Evolutionary conservation across 306 rosid species (phyloP).

Genomic region (Cajanus cajan): DNA sequence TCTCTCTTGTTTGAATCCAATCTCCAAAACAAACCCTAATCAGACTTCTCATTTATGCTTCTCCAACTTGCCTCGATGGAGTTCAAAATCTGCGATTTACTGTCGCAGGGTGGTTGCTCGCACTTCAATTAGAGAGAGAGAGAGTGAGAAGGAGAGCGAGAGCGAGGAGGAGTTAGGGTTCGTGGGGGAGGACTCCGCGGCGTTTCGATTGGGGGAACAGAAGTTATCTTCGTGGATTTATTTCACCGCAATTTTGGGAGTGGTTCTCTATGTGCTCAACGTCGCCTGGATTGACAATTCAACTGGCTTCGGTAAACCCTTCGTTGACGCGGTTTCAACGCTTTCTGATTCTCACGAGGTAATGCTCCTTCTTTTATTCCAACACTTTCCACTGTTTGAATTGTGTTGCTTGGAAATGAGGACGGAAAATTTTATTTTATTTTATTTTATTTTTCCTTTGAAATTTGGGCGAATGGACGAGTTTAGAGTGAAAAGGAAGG

Average conservation of each 20-base stretch:
- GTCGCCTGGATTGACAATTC: constrained; percentile 76
- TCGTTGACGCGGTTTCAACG: constrained; percentile 60
- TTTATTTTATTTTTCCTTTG: background rate
- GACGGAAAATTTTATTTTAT: background rate
- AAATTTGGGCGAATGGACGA: background rate
- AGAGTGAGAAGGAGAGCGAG: constrained; percentile 28
- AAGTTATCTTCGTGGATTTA: constrained; percentile 70
- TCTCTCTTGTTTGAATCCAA: background rate
- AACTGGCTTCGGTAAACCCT: constrained; percentile 65
- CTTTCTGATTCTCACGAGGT: constrained; percentile 77
- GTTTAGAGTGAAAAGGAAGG: background rate
- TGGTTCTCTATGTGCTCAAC: constrained; percentile 64
- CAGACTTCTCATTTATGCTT: background rate
- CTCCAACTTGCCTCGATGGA: background rate
- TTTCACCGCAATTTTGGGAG: constrained; percentile 60
- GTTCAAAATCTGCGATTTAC: background rate
- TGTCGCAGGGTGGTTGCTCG: constrained; percentile 24
- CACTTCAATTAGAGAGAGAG: constrained; percentile 39
- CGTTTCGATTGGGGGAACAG: constrained; percentile 60
- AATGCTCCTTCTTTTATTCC: background rate
- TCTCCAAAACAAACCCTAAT: background rate
- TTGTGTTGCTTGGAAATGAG: background rate
- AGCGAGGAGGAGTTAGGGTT: background rate
- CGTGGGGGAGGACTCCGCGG: constrained; percentile 82
- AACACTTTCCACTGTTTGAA: background rate